These are phyloP conservation scores for Pythium diclinum DNA, from an alignment of 352 stramenopile genomes.

Conservation along the genomic window DNA sequence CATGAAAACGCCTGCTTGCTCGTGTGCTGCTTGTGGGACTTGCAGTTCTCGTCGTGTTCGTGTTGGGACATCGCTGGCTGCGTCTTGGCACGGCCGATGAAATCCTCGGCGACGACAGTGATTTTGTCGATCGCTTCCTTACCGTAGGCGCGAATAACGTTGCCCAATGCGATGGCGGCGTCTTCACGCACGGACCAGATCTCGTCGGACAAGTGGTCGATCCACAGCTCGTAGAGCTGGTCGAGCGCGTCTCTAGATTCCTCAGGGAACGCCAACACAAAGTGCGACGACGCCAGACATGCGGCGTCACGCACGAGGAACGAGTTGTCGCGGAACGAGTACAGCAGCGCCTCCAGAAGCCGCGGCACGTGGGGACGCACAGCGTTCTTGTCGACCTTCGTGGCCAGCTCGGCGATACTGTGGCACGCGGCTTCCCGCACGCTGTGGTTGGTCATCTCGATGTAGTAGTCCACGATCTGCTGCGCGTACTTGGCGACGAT, in stretches of 20 bases:
- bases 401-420: constrained; percentile 93
- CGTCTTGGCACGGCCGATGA: constrained; percentile 82
- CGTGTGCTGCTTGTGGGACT: constrained; percentile 89
- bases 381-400: constrained; percentile 78
- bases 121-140: constrained; percentile 78
- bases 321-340: constrained; percentile 96
- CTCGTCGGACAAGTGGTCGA: constrained; percentile 94
- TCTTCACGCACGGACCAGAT: constrained; percentile 98
- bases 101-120: constrained; percentile 57
- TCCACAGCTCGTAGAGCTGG: constrained; percentile 88
- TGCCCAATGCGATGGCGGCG: constrained; percentile 92
- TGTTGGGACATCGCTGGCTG: constrained; percentile 92
- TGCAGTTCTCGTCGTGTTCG: constrained; percentile 90
- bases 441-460: constrained; percentile 94
- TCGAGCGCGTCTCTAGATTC: constrained; percentile 87
- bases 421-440: constrained; percentile 95
- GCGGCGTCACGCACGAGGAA: constrained; percentile 96
- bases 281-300: constrained; percentile 85
- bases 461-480: constrained; percentile 94
- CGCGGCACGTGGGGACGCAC: constrained; percentile 65
- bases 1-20: constrained; percentile 94
- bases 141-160: constrained; percentile 92
- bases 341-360: constrained; percentile 86
- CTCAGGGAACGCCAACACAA: constrained; percentile 79
- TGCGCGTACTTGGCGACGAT: constrained; percentile 86